Conservation (phyloP, 352 stramenopile genomes). For the Phytophthora melonis region DNA sequence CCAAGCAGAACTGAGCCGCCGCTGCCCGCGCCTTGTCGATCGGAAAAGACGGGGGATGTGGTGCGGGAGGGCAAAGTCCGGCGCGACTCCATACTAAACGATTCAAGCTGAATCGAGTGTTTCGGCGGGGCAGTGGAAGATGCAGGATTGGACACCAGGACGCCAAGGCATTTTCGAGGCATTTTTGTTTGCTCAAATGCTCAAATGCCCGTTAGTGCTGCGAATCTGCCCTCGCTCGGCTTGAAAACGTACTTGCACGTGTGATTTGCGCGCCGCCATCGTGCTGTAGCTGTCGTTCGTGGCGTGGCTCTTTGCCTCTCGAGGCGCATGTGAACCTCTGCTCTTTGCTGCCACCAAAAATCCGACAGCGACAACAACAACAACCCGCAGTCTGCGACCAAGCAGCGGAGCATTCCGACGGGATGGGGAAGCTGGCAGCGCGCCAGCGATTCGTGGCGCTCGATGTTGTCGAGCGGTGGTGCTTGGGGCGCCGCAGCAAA, state of each 20-base stretch:
- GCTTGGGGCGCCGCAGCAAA: constrained; percentile 33
- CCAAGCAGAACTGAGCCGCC: constrained; percentile 30
- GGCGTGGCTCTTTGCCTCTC: constrained; percentile 4
- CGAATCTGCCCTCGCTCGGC: not conserved
- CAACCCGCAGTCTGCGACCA: constrained; percentile 5
- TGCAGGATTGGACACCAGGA: not conserved
- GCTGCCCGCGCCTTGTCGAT: not conserved
- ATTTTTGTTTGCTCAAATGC: constrained; percentile 19
- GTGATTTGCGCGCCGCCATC: not conserved
- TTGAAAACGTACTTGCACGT: not conserved
- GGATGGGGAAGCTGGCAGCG: constrained; percentile 29
- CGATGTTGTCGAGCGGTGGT: constrained; percentile 15
- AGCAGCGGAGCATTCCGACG: constrained; percentile 26
- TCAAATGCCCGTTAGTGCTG: too few relatives aligned
- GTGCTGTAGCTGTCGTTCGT: not conserved
- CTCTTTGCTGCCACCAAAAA: constrained; percentile 27
- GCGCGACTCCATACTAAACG: not conserved
- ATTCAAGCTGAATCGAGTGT: not conserved
- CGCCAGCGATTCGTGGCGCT: constrained; percentile 12
- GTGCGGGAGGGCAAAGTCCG: not conserved
- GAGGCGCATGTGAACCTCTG: not conserved
- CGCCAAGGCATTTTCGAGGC: not conserved
- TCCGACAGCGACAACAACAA: not conserved
- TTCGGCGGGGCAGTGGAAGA: not conserved
- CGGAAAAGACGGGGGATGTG: constrained; percentile 16